Evolutionary conservation across 768 basidiomycete species (phyloP).

Genomic region (Mycena leptocephala): DNA sequence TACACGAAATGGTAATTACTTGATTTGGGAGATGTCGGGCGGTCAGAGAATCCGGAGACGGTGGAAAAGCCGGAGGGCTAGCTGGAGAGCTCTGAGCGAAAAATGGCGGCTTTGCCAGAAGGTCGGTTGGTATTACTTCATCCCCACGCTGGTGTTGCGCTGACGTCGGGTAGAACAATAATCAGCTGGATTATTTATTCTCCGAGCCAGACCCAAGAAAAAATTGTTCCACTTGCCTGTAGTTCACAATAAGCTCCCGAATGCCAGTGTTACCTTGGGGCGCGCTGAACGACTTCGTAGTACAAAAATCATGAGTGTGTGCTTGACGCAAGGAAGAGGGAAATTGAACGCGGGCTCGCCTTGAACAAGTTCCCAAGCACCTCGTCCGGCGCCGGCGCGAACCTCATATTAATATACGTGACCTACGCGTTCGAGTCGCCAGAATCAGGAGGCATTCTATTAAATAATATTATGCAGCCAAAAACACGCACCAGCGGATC

Average conservation of each 20-base stretch:
- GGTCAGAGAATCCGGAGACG: too few relatives aligned
- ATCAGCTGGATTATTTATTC: not conserved
- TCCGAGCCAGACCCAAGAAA: not conserved
- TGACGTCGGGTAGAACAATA: not conserved
- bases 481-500: not conserved
- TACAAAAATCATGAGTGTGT: not conserved
- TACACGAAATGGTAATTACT: too few relatives aligned
- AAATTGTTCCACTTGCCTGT: not conserved
- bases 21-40: too few relatives aligned
- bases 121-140: too few relatives aligned
- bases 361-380: slow-evolving; percentile 9
- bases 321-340: not conserved
- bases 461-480: too few relatives aligned
- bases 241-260: not conserved
- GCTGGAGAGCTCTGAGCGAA: too few relatives aligned
- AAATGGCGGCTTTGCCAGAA: too few relatives aligned
- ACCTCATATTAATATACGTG: not conserved
- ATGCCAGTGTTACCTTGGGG: not conserved
- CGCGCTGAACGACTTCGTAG: not conserved
- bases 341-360: not conserved
- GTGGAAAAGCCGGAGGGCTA: too few relatives aligned
- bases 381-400: slow-evolving; percentile 17
- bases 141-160: not conserved
- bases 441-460: not conserved
- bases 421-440: not conserved